phyloP scores from a whole-genome alignment of 2,329 filamentous ascomycete species.

The Didymella segeticola region DNA sequence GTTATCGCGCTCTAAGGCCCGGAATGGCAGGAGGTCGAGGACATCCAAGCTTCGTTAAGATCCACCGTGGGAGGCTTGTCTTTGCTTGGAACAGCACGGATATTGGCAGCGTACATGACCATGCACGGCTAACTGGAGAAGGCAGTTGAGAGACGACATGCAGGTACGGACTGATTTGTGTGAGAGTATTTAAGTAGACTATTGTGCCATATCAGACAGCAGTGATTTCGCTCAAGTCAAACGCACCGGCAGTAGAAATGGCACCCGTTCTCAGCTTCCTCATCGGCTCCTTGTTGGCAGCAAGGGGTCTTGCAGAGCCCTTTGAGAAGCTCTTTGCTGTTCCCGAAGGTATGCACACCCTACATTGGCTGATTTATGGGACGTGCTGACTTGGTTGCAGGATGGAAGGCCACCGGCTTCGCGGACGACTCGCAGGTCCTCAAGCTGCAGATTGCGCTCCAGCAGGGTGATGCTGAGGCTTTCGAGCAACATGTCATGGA shows the following conservation, averaged over 20 bases:
- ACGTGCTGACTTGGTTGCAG: slow-evolving; percentile 15
- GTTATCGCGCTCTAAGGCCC: slow-evolving; percentile 9
- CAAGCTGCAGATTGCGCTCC: slow-evolving; percentile 41
- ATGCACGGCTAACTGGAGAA: slow-evolving; percentile 10
- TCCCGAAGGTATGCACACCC: slow-evolving; percentile 27
- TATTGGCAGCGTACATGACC: slow-evolving; percentile 10
- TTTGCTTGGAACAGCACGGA: slow-evolving; percentile 7
- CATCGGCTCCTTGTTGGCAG: slow-evolving; percentile 33
- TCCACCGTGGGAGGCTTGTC: slow-evolving; percentile 10
- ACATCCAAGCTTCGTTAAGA: slow-evolving; percentile 14
- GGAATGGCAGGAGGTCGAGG: slow-evolving; percentile 14
- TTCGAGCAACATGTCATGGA: slow-evolving; percentile 50
- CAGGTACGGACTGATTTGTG: not conserved
- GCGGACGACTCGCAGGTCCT: slow-evolving; percentile 31
- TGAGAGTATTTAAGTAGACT: slow-evolving; percentile 7
- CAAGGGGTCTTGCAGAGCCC: slow-evolving; percentile 29
- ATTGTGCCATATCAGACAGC: not conserved
- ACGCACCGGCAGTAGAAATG: slow-evolving; percentile 24
- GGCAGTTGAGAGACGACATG: slow-evolving; percentile 13
- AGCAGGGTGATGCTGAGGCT: slow-evolving; percentile 39
- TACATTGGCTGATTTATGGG: too few species aligned
- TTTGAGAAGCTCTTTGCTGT: slow-evolving; percentile 35
- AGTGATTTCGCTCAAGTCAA: slow-evolving; percentile 22
- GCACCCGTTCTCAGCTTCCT: slow-evolving; percentile 33
- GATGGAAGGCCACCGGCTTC: slow-evolving; percentile 31